Percentiles rank a stretch among this genome's conserved stretches.
phyloP scores from a whole-genome alignment of 768 basidiomycete genomes.

The Russula sp. region DNA sequence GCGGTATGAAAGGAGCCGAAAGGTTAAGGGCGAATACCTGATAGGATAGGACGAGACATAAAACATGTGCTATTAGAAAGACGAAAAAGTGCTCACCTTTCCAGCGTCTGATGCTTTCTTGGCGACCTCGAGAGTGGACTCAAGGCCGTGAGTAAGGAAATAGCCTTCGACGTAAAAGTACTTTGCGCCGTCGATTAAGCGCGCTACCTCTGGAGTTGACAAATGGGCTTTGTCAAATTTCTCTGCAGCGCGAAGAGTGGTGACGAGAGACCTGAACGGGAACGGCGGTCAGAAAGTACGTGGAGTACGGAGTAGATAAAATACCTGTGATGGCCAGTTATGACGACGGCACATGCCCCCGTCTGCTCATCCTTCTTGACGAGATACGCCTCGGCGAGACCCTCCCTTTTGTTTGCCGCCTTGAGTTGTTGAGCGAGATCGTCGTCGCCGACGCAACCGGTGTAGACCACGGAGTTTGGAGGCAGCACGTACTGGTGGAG shows the following conservation, averaged over 20 bases:
- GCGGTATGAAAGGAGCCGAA: constrained; percentile 94
- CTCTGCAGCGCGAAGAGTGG: constrained; percentile 86
- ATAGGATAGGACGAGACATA: neutral
- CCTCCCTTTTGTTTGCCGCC: constrained; percentile 88
- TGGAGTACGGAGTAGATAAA: neutral
- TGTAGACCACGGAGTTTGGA: constrained; percentile 82
- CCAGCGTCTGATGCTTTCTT: constrained; percentile 69
- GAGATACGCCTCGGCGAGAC: constrained; percentile 82
- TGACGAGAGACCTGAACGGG: constrained; percentile 76
- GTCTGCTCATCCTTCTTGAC: constrained; percentile 86
- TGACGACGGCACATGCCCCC: constrained; percentile 93
- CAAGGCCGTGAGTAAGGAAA: constrained; percentile 86
- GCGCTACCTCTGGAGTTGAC: constrained; percentile 66
- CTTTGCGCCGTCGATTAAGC: constrained; percentile 75
- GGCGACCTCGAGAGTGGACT: constrained; percentile 67
- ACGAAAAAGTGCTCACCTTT: constrained; percentile 53
- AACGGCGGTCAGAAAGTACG: neutral
- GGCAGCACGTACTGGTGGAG: constrained; percentile 81
- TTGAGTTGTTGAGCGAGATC: constrained; percentile 86
- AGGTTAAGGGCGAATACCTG: constrained; percentile 91
- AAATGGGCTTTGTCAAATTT: constrained; percentile 83
- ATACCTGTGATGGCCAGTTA: constrained; percentile 90
- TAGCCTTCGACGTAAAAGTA: constrained; percentile 94
- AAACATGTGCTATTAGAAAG: neutral
- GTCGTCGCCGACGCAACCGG: constrained; percentile 93